These are phyloP conservation scores for Trichophyton benhamiae DNA, from an alignment of 2,329 filamentous ascomycete genomes.

Conservation along the genomic window DNA sequence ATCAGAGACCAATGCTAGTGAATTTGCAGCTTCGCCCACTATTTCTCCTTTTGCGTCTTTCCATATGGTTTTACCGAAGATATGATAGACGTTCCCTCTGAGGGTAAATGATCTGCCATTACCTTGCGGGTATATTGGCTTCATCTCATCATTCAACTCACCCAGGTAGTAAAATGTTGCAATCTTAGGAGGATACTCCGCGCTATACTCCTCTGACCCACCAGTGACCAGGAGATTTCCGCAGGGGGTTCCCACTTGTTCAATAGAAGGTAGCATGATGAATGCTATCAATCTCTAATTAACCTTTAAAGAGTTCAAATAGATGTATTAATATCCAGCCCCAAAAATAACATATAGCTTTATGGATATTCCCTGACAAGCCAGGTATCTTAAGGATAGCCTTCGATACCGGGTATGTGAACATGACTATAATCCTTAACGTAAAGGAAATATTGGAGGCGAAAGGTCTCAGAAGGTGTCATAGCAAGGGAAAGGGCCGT, in stretches of 20 bases:
- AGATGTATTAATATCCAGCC: neutral
- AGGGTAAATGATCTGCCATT: slow-evolving; percentile 8
- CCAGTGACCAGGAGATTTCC: slow-evolving; percentile 9
- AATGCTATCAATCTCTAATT: neutral
- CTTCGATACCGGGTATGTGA: too few relatives aligned
- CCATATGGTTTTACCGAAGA: slow-evolving; percentile 7
- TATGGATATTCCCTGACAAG: neutral
- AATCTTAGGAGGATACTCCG: slow-evolving; percentile 7
- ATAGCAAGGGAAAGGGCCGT: too few relatives aligned
- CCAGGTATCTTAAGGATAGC: too few relatives aligned
- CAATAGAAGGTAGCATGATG: neutral
- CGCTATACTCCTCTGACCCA: slow-evolving; percentile 9
- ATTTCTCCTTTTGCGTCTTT: neutral
- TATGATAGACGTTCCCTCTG: slow-evolving; percentile 5
- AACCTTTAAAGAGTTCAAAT: neutral
- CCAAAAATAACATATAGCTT: neutral
- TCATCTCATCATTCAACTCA: slow-evolving; percentile 2
- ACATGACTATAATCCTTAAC: neutral
- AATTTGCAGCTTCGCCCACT: slow-evolving; percentile 3
- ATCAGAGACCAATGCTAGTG: slow-evolving; percentile 6
- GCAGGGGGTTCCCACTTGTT: neutral
- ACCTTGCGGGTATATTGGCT: slow-evolving; percentile 3
- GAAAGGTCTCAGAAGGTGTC: too few relatives aligned
- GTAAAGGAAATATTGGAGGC: neutral
- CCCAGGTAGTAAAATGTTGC: slow-evolving; percentile 4